Evolutionary conservation across 768 basidiomycete species (phyloP).

Genomic region (Lactarius indigo): DNA sequence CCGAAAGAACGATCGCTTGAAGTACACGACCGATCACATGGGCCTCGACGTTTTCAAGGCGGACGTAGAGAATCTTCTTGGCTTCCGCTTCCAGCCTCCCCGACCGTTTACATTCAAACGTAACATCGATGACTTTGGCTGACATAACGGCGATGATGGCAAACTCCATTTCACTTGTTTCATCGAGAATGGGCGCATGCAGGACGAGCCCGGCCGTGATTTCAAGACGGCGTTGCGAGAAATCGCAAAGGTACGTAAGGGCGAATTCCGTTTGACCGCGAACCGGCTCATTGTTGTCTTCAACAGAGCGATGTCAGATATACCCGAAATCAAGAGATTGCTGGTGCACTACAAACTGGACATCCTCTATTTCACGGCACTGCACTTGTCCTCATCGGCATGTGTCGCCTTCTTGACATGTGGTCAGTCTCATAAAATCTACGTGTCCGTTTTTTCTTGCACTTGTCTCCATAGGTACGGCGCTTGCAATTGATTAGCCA

Average conservation of each 20-base stretch:
- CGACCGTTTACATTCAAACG: conserved; percentile 78
- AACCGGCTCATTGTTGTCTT: conserved; percentile 93
- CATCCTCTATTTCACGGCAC: conserved; percentile 70
- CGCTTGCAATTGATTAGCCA: too few relatives aligned
- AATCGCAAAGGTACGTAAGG: conserved; percentile 93
- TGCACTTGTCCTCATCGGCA: conserved; percentile 87
- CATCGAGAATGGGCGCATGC: conserved; percentile 97
- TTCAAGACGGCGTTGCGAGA: conserved; percentile 93
- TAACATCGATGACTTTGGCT: conserved; percentile 94
- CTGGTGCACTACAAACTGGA: conserved; percentile 87
- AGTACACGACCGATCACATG: conserved; percentile 97
- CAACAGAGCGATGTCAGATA: conserved; percentile 69
- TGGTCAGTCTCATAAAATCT: conserved; percentile 39
- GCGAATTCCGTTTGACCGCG: conserved; percentile 86
- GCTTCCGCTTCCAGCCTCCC: conserved; percentile 69
- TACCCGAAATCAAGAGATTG: conserved; percentile 73
- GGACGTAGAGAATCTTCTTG: conserved; percentile 87
- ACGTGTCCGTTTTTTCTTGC: too few relatives aligned
- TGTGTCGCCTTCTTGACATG: conserved; percentile 98
- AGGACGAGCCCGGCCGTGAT: conserved; percentile 86
- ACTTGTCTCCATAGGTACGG: too few relatives aligned
- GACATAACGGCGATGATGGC: conserved; percentile 87
- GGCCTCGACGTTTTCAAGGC: conserved; percentile 82
- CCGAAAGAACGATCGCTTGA: conserved; percentile 77
- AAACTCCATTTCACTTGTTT: conserved; percentile 89